Conservation (phyloP, 164 flowering plant genomes). For the Macadamia tetraphylla region DNA sequence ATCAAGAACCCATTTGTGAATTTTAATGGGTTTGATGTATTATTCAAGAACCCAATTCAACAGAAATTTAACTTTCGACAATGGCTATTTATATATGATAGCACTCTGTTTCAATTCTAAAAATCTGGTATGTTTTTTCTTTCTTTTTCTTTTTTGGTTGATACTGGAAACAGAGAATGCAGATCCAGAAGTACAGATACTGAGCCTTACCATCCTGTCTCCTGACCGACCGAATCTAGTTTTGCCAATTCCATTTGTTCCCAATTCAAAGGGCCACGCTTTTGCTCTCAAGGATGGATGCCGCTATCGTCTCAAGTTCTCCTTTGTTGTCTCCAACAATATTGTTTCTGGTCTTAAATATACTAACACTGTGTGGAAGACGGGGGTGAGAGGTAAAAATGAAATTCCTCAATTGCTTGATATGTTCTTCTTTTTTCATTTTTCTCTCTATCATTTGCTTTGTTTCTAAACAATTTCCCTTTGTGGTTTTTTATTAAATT, state of each 20-base stretch:
- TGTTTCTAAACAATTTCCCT: background rate
- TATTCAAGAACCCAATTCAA: conserved; percentile 1
- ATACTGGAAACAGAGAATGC: conserved; percentile 21
- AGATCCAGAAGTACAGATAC: conserved; percentile 43
- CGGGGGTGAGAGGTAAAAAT: conserved; percentile 39
- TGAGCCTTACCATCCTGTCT: conserved; percentile 37
- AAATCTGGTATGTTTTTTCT: background rate
- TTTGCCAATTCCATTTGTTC: conserved; percentile 35
- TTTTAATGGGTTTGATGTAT: background rate
- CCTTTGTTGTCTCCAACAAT: conserved; percentile 41
- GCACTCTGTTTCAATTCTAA: background rate
- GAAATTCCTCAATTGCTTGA: background rate
- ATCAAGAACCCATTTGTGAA: background rate
- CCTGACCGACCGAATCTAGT: conserved; percentile 31
- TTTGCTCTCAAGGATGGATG: conserved; percentile 49
- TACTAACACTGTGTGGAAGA: conserved; percentile 51
- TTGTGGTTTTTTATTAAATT: background rate
- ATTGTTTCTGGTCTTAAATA: conserved; percentile 51
- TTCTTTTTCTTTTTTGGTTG: background rate
- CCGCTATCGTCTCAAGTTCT: conserved; percentile 37
- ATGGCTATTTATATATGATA: background rate
- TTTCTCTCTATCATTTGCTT: background rate
- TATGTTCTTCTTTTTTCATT: background rate
- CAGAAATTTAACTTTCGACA: background rate
- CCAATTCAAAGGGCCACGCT: conserved; percentile 26